Conservation (phyloP, 768 basidiomycete genomes). For the Phanerodontia chrysosporium region DNA sequence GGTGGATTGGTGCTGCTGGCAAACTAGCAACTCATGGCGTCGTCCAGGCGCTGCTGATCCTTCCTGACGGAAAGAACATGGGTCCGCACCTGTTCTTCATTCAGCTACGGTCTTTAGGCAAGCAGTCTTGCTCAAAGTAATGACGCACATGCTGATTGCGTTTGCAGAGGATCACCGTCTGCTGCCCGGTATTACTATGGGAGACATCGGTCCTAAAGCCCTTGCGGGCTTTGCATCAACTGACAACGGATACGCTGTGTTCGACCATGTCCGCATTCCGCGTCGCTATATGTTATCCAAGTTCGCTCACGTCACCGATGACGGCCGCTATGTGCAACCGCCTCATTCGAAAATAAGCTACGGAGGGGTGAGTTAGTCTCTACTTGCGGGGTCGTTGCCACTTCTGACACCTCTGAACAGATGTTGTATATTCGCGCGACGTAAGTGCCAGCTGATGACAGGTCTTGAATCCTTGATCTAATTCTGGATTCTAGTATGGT, state of each 20-base stretch:
- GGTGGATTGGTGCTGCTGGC: conserved; percentile 77
- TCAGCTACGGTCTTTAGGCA: conserved; percentile 61
- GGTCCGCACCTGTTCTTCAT: conserved; percentile 78
- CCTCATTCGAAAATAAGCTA: conserved; percentile 74
- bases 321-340: conserved; percentile 60
- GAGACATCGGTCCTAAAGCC: conserved; percentile 73
- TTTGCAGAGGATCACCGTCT: conserved; percentile 52
- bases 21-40: conserved; percentile 73
- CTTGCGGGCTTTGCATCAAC: conserved; percentile 41
- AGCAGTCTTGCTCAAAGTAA: conserved; percentile 1
- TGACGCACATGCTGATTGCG: not conserved
- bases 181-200: conserved; percentile 58
- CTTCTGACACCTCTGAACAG: conserved; percentile 27
- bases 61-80: conserved; percentile 53
- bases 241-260: conserved; percentile 69
- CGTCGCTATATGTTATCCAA: conserved; percentile 70
- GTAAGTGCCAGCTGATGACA: conserved; percentile 30
- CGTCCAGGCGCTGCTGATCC: conserved; percentile 69
- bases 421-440: conserved; percentile 71
- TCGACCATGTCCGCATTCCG: conserved; percentile 62
- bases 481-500: too few species aligned
- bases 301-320: conserved; percentile 65
- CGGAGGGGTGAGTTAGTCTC: conserved; percentile 51
- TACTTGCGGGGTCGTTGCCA: not conserved
- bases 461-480: too few species aligned